Conservation (phyloP, 768 basidiomycete genomes). For the Leccinum pellstonianum region DNA sequence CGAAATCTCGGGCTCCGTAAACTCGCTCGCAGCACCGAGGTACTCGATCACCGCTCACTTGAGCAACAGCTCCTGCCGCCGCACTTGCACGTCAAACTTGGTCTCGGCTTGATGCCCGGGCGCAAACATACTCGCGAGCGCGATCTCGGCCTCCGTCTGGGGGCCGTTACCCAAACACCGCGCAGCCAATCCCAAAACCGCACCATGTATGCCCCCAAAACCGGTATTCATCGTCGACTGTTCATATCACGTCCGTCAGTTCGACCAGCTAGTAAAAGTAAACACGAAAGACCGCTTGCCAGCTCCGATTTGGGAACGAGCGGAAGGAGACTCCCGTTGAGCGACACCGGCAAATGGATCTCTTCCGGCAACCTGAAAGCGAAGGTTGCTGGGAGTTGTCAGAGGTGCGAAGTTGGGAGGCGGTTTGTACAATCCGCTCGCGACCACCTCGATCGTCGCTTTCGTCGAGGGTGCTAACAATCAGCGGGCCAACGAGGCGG, state of each 20-base stretch:
- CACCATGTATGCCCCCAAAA: slow-evolving; percentile 83
- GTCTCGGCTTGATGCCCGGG: slow-evolving; percentile 55
- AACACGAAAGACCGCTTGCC: slow-evolving; percentile 42
- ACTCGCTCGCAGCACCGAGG: slow-evolving; percentile 69
- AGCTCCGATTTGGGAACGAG: slow-evolving; percentile 75
- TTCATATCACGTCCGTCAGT: background rate
- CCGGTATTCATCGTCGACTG: slow-evolving; percentile 63
- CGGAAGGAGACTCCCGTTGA: slow-evolving; percentile 68
- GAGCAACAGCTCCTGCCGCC: slow-evolving; percentile 54
- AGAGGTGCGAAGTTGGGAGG: too few species aligned
- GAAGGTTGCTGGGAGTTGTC: too few species aligned
- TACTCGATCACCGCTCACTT: slow-evolving; percentile 64
- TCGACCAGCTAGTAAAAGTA: background rate
- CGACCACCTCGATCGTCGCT: slow-evolving; percentile 40
- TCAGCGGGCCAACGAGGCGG: too few species aligned
- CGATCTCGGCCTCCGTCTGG: slow-evolving; percentile 63
- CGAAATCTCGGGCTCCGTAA: slow-evolving; percentile 75
- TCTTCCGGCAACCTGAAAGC: slow-evolving; percentile 55
- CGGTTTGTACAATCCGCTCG: too few species aligned
- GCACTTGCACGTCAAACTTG: slow-evolving; percentile 59
- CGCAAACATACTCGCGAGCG: slow-evolving; percentile 51
- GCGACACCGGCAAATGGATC: slow-evolving; percentile 71
- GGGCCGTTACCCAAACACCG: slow-evolving; percentile 65
- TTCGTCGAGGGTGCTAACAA: too few species aligned
- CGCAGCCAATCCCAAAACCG: slow-evolving; percentile 73